Conservation (phyloP, 78 protist genomes). For the Diacronema lutheri region DNA sequence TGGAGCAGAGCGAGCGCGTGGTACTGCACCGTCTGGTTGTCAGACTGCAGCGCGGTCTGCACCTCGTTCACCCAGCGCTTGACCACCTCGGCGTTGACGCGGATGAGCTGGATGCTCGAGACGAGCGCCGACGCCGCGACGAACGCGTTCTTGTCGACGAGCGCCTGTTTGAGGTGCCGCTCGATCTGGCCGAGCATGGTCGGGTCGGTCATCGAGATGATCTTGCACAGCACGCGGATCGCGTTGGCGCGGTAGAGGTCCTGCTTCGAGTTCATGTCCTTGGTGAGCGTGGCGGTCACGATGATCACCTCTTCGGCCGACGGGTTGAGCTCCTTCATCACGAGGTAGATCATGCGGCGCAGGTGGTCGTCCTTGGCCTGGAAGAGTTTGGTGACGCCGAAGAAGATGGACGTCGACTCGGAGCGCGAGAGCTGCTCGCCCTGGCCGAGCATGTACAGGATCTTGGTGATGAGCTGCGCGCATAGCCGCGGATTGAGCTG, state of each 20-base stretch:
- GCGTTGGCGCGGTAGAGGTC: constrained; percentile 89
- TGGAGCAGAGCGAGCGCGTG: constrained; percentile 90
- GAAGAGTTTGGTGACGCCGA: constrained; percentile 93
- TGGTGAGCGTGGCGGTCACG: constrained; percentile 58
- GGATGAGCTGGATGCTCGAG: constrained; percentile 79
- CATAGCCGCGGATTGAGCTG: constrained; percentile 77
- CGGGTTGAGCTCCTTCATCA: constrained; percentile 85
- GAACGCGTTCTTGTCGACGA: constrained; percentile 87
- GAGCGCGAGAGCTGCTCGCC: constrained; percentile 81
- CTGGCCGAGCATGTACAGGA: constrained; percentile 85
- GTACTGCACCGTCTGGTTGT: constrained; percentile 85
- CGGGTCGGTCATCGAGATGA: constrained; percentile 52
- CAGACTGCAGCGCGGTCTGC: constrained; percentile 36
- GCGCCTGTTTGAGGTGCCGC: constrained; percentile 90
- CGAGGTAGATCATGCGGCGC: constrained; percentile 79
- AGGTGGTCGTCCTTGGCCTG: constrained; percentile 77
- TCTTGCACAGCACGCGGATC: constrained; percentile 85
- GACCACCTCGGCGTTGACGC: constrained; percentile 74
- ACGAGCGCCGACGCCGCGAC: constrained; percentile 94
- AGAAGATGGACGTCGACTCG: constrained; percentile 95
- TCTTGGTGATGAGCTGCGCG: constrained; percentile 72
- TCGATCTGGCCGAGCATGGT: constrained; percentile 73
- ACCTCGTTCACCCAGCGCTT: constrained; percentile 80
- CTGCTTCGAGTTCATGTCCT: constrained; percentile 78
- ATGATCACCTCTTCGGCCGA: constrained; percentile 76